These are phyloP conservation scores for Coprinopsis cinerea DNA, from an alignment of 768 basidiomycete species.

Conservation along the genomic window DNA sequence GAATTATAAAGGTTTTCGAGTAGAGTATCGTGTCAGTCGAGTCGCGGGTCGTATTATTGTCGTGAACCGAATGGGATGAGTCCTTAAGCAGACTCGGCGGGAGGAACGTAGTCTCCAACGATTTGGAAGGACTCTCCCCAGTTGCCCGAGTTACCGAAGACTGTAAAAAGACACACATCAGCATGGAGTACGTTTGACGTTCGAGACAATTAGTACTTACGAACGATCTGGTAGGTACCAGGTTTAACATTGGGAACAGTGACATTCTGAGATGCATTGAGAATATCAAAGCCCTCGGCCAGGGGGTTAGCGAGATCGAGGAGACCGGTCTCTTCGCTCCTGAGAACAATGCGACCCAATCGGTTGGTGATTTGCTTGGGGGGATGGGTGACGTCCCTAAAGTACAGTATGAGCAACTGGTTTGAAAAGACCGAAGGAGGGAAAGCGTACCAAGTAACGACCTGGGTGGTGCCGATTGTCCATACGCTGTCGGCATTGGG, in stretches of 20 bases:
- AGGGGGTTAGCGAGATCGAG: conserved; percentile 14
- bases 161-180: conserved; percentile 11
- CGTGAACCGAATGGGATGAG: not conserved
- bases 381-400: conserved; percentile 33
- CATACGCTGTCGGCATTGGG: conserved; percentile 34
- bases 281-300: conserved; percentile 32
- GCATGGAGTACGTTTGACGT: not conserved
- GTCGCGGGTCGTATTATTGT: too few species aligned
- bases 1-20: too few species aligned
- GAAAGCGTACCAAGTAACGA: conserved; percentile 41
- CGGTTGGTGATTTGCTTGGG: conserved; percentile 46
- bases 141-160: conserved; percentile 30
- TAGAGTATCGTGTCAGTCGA: too few species aligned
- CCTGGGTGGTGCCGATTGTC: conserved; percentile 31
- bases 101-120: not conserved
- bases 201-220: too few species aligned
- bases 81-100: too few species aligned
- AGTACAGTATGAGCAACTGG: not conserved
- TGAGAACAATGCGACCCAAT: conserved; percentile 36
- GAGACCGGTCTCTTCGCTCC: conserved; percentile 24
- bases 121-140: conserved; percentile 9
- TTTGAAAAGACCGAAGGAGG: not conserved
- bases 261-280: conserved; percentile 26
- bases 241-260: conserved; percentile 30
- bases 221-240: conserved; percentile 30